Evolutionary conservation across 495 filamentous ascomycete species (phyloP).

Genomic region (Neurospora sublineolata): DNA sequence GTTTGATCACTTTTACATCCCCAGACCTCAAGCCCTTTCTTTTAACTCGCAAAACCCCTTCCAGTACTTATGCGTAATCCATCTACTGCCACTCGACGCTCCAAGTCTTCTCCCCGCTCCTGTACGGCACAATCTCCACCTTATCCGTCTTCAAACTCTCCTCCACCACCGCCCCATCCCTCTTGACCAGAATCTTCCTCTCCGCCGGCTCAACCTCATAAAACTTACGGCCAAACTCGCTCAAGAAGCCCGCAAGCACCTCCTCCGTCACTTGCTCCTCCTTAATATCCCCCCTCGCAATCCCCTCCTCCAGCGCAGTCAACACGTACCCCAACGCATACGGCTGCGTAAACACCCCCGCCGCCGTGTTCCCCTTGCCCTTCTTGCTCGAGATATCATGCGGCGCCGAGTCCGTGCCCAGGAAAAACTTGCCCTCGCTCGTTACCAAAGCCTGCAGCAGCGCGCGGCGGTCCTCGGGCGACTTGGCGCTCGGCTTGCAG

Average conservation of each 20-base stretch:
- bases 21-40: neutral
- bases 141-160: conserved; percentile 25
- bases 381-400: conserved; percentile 67
- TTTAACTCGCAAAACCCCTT: neutral
- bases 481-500: conserved; percentile 78
- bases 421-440: conserved; percentile 73
- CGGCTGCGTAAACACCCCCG: conserved; percentile 87
- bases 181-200: conserved; percentile 13
- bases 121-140: conserved; percentile 60
- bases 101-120: conserved; percentile 57
- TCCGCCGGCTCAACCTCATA: conserved; percentile 33
- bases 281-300: conserved; percentile 51
- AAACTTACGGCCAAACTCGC: conserved; percentile 61
- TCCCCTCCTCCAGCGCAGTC: conserved; percentile 58
- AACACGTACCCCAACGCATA: conserved; percentile 62
- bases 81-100: conserved; percentile 33
- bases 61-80: neutral
- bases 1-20: neutral
- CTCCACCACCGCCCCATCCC: conserved; percentile 14
- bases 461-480: conserved; percentile 60
- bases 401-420: conserved; percentile 34
- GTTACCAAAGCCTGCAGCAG: conserved; percentile 56
- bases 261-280: conserved; percentile 55
- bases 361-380: conserved; percentile 53
- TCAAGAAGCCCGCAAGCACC: conserved; percentile 62